These are phyloP conservation scores for Sclerotinia trifoliorum DNA, from an alignment of 2,329 filamentous ascomycete species.

Conservation along the genomic window DNA sequence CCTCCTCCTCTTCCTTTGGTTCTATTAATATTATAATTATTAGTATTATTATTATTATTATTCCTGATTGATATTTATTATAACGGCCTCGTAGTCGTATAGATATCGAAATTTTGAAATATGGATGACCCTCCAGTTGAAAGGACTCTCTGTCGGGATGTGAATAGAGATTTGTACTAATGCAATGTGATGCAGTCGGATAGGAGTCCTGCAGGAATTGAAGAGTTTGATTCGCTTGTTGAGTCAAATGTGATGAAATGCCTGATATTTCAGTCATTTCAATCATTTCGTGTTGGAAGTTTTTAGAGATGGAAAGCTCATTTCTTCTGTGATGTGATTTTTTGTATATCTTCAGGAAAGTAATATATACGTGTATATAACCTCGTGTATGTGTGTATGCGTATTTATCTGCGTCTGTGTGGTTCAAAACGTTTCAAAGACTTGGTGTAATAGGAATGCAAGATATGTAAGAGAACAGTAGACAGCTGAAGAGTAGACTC, in stretches of 20 bases:
- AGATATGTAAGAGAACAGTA: background rate
- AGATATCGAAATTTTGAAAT: constrained; percentile 10
- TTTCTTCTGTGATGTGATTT: background rate
- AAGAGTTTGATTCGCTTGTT: constrained; percentile 23
- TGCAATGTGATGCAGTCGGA: constrained; percentile 22
- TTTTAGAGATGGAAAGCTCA: background rate
- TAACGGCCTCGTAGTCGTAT: background rate
- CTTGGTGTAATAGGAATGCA: background rate
- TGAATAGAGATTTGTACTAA: constrained; percentile 17
- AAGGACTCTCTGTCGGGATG: constrained; percentile 11
- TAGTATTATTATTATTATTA: background rate
- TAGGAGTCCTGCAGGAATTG: constrained; percentile 23
- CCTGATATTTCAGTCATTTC: constrained; percentile 23
- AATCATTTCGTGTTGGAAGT: background rate
- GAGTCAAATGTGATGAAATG: constrained; percentile 15
- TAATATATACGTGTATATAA: background rate
- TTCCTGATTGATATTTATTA: background rate
- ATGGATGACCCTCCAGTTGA: background rate
- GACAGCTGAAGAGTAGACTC: background rate
- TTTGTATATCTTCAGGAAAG: background rate
- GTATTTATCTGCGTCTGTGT: background rate
- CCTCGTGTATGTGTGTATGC: background rate
- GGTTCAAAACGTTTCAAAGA: background rate
- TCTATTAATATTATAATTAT: background rate
- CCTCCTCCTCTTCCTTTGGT: background rate